Evolutionary conservation across 2,329 filamentous ascomycete species (phyloP).

Genomic region (Hansfordia pulvinata): DNA sequence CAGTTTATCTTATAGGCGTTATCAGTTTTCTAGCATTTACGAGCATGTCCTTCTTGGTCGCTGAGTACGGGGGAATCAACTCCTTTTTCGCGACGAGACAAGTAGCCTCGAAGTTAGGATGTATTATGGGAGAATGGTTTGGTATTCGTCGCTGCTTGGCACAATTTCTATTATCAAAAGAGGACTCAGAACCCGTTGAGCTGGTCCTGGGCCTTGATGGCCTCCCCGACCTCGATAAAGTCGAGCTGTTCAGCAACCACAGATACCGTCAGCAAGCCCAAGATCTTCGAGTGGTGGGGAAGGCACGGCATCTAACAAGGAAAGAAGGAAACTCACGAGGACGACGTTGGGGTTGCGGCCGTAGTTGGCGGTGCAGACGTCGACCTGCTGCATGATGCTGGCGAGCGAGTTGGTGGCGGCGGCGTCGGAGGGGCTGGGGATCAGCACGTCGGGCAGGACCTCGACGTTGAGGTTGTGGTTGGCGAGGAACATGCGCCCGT

Average conservation of each 20-base stretch:
- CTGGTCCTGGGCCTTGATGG: conserved; percentile 20
- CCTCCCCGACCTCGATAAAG: conserved; percentile 25
- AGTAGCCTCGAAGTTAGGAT: no score
- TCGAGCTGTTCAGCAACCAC: conserved; percentile 21
- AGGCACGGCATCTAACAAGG: no score
- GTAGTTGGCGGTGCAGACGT: conserved; percentile 16
- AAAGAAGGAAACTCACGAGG: conserved; percentile 16
- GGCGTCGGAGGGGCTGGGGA: conserved; percentile 18
- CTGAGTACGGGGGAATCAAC: no score
- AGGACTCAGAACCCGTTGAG: conserved; percentile 21
- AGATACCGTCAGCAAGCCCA: conserved; percentile 4
- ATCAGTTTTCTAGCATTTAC: no score
- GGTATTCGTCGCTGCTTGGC: no score
- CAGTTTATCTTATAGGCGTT: no score
- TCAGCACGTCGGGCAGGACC: conserved; percentile 17
- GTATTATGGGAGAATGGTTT: no score
- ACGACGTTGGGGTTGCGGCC: conserved; percentile 22
- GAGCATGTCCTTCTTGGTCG: no score
- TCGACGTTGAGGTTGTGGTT: conserved; percentile 24
- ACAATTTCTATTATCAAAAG: background rate
- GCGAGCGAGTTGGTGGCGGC: conserved; percentile 32
- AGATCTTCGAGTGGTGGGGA: conserved; percentile 4
- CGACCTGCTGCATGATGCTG: conserved; percentile 25
- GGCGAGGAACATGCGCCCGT: conserved; percentile 28
- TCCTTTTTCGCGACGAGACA: no score